phyloP scores from a whole-genome alignment of 108 stramenopile species.

The Cyclotella cryptica region DNA sequence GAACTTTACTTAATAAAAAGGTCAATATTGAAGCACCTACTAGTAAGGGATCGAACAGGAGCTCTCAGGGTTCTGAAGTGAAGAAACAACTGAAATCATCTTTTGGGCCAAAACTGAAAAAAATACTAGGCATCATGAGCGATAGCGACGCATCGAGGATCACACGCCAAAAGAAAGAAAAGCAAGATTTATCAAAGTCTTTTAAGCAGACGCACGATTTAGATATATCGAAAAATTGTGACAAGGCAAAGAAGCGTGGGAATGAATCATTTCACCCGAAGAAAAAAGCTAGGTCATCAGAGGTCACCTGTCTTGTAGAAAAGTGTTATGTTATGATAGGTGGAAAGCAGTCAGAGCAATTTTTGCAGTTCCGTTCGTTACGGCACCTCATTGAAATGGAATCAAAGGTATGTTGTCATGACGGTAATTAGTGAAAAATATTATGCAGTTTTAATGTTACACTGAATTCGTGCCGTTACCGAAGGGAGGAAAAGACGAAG shows the following conservation, averaged over 20 bases:
- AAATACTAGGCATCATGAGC: no score
- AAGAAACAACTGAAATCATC: neutral
- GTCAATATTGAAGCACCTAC: neutral
- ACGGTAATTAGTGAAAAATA: neutral
- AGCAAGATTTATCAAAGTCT: neutral
- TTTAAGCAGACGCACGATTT: neutral
- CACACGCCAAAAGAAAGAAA: no score
- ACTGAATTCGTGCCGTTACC: no score
- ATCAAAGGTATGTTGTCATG: neutral
- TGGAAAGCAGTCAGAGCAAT: constrained; percentile 24
- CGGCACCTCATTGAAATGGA: constrained; percentile 34
- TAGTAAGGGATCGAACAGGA: neutral
- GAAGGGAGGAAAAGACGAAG: no score
- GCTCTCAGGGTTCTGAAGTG: neutral
- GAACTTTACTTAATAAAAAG: no score
- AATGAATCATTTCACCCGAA: constrained; percentile 25
- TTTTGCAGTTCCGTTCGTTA: constrained; percentile 22
- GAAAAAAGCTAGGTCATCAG: neutral
- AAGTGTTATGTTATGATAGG: constrained; percentile 42
- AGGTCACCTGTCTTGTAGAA: constrained; percentile 16
- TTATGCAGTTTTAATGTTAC: no score
- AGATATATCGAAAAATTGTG: neutral
- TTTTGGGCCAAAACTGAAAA: neutral
- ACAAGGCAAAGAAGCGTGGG: neutral
- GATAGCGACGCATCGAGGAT: neutral